Evolutionary conservation across 2,329 filamentous ascomycete species (phyloP).

Genomic region (Trichoderma cornu-damae): DNA sequence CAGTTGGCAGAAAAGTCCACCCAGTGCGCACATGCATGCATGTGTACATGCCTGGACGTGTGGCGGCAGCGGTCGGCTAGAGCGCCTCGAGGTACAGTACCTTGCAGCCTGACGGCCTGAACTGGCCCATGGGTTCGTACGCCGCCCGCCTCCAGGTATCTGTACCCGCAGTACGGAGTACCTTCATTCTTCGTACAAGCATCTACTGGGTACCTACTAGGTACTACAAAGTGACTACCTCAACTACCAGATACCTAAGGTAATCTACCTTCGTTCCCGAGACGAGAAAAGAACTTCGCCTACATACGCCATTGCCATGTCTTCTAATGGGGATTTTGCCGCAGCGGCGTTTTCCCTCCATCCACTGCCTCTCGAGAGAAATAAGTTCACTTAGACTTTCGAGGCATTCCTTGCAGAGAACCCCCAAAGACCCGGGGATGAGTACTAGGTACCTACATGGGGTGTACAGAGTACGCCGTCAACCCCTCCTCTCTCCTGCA

Average conservation of each 20-base stretch:
- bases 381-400: no score
- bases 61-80: not conserved
- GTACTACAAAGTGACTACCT: not conserved
- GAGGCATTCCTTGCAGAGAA: no score
- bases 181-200: no score
- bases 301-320: no score
- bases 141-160: not conserved
- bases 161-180: not conserved
- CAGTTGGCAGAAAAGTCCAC: not conserved
- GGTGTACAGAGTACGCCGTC: not conserved
- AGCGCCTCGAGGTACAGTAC: not conserved
- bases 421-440: no score
- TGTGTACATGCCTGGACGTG: not conserved
- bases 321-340: no score
- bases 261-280: no score
- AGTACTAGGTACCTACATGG: no score
- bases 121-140: no score
- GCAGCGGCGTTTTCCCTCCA: no score
- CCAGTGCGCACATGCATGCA: conserved; percentile 1
- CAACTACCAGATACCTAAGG: not conserved
- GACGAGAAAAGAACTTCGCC: no score
- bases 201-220: not conserved
- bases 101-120: not conserved
- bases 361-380: no score
- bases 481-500: not conserved